These are phyloP conservation scores for Colletotrichum sansevieriae DNA, from an alignment of 2,329 filamentous ascomycete species.

Conservation along the genomic window DNA sequence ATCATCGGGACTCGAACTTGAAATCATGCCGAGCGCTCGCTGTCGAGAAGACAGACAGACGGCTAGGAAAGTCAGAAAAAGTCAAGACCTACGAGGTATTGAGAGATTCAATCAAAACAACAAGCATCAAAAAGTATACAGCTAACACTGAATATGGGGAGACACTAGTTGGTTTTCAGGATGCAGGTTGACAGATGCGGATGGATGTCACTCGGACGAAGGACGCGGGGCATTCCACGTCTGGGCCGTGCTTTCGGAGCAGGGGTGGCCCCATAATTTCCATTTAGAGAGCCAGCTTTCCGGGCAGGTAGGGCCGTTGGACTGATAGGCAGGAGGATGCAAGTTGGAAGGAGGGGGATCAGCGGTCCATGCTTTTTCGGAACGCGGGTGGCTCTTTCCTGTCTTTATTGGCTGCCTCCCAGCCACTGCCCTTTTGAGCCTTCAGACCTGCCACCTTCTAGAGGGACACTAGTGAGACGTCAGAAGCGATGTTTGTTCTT, in stretches of 20 bases:
- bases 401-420: conserved; percentile 9
- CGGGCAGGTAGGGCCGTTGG: conserved; percentile 13
- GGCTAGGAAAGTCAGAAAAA: no score
- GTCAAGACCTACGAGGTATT: background rate
- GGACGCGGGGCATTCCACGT: conserved; percentile 9
- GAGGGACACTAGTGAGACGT: background rate
- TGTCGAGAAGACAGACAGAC: no score
- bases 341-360: conserved; percentile 32
- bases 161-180: background rate
- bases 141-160: conserved; percentile 4
- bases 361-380: conserved; percentile 33
- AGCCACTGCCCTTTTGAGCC: conserved; percentile 20
- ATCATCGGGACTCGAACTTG: rapidly evolving
- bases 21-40: background rate
- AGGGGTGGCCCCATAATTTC: background rate
- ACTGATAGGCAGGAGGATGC: conserved; percentile 8
- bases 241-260: conserved; percentile 6
- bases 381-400: conserved; percentile 10
- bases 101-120: background rate
- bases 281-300: conserved; percentile 11
- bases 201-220: conserved; percentile 14
- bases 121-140: no score
- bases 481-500: background rate
- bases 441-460: conserved; percentile 9
- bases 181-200: conserved; percentile 20